These are phyloP conservation scores for Xylaria palmicola DNA, from an alignment of 495 filamentous ascomycete species.

Conservation along the genomic window DNA sequence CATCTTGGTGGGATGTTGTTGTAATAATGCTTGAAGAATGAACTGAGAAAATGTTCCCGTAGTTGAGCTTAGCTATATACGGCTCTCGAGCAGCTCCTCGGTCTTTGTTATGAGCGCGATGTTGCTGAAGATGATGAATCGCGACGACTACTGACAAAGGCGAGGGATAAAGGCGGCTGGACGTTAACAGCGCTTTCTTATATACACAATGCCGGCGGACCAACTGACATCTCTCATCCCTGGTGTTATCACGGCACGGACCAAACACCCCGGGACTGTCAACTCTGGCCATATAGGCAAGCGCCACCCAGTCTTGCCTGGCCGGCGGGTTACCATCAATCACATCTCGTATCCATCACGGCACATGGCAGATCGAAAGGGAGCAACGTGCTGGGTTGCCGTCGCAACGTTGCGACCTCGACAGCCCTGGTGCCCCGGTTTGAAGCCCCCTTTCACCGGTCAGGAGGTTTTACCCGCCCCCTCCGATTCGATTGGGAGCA, in stretches of 20 bases:
- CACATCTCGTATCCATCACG: constrained; percentile 10
- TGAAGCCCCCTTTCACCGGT: background rate
- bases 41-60: constrained; percentile 16
- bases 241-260: background rate
- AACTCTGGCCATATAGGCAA: background rate
- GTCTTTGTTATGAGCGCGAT: background rate
- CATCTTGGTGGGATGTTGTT: constrained; percentile 37
- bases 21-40: background rate
- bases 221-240: background rate
- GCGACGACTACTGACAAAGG: constrained; percentile 3
- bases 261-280: background rate
- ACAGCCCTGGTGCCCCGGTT: background rate
- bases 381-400: background rate
- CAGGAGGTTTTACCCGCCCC: background rate
- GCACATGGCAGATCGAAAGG: background rate
- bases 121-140: background rate
- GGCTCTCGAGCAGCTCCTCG: background rate
- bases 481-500: constrained; percentile 5
- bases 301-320: no score
- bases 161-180: background rate
- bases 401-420: background rate
- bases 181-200: background rate
- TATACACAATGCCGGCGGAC: background rate
- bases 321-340: no score
- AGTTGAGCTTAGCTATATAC: background rate